phyloP scores from a whole-genome alignment of 129 eudicot genomes.

The Deinandra increscens region DNA sequence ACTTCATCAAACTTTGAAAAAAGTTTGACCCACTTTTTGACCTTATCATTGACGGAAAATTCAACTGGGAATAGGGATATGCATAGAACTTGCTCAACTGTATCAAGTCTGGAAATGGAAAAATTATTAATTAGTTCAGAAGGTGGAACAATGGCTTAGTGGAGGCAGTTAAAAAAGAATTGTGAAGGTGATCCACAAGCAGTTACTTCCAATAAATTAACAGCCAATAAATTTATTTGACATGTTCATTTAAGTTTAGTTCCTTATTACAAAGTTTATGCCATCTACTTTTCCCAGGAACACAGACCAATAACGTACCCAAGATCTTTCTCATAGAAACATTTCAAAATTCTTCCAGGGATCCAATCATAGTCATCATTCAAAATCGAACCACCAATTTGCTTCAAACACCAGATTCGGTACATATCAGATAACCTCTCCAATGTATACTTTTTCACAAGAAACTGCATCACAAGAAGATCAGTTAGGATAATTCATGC shows the following conservation, averaged over 20 bases:
- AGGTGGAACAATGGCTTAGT: not conserved
- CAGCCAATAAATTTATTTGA: not conserved
- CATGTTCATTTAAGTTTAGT: not conserved
- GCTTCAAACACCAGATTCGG: slow-evolving; percentile 54
- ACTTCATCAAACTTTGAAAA: slow-evolving; percentile 73
- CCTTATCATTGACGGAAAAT: slow-evolving; percentile 67
- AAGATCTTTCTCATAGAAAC: slow-evolving; percentile 77
- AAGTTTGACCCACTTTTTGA: slow-evolving; percentile 66
- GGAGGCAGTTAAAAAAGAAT: not conserved
- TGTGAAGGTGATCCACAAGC: not conserved
- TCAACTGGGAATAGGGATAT: slow-evolving; percentile 70
- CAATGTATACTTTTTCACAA: slow-evolving; percentile 75
- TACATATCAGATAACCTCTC: slow-evolving; percentile 85
- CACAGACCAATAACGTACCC: slow-evolving; percentile 44
- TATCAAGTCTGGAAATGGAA: slow-evolving; percentile 60
- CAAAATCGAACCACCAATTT: slow-evolving; percentile 33
- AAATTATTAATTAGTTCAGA: slow-evolving; percentile 14
- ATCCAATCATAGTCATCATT: slow-evolving; percentile 83
- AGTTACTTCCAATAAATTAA: not conserved
- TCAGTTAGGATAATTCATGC: not conserved
- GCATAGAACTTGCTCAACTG: slow-evolving; percentile 63
- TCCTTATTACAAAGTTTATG: not conserved
- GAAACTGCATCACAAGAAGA: slow-evolving; percentile 45
- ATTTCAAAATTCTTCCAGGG: slow-evolving; percentile 78
- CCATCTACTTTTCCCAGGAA: not conserved